phyloP scores from a whole-genome alignment of 2,329 filamentous ascomycete genomes.

The Fusarium sp. region DNA sequence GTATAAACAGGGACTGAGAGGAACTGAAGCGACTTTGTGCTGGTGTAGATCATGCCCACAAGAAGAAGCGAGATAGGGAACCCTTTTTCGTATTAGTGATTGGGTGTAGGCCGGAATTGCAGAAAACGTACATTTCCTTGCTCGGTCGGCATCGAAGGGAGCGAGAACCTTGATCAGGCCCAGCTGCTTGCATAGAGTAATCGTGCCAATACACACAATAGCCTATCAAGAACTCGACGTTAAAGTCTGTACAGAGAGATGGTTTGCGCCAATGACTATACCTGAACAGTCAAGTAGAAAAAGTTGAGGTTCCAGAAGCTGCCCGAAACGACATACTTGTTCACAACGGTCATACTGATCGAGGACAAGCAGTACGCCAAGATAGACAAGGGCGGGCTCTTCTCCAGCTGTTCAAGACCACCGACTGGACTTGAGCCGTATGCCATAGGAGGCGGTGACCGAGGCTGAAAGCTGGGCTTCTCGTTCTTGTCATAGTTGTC shows the following conservation, averaged over 20 bases:
- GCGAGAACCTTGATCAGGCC: constrained; percentile 86
- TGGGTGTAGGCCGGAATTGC: background rate
- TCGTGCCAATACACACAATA: constrained; percentile 86
- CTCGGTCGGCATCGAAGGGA: constrained; percentile 87
- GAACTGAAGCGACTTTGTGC: constrained; percentile 94
- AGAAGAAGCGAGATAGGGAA: constrained; percentile 95
- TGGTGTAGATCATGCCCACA: constrained; percentile 99
- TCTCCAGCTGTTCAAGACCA: constrained; percentile 63
- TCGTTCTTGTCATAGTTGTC: constrained; percentile 61
- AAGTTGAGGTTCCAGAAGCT: constrained; percentile 95
- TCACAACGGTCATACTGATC: constrained; percentile 99
- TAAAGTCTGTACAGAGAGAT: background rate
- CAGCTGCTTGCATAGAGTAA: constrained; percentile 81
- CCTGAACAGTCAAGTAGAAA: constrained; percentile 92
- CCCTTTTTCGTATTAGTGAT: constrained; percentile 66
- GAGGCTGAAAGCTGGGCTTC: constrained; percentile 62
- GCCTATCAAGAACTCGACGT: constrained; percentile 65
- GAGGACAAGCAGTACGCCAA: constrained; percentile 92
- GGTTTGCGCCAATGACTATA: constrained; percentile 57
- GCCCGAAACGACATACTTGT: constrained; percentile 97
- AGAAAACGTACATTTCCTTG: constrained; percentile 80
- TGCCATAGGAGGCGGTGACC: constrained; percentile 30
- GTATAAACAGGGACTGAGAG: constrained; percentile 98
- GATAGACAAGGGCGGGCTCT: constrained; percentile 84
- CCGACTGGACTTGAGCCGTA: constrained; percentile 29